These are phyloP conservation scores for Tricholoma flavovirens DNA, from an alignment of 768 basidiomycete genomes.

Conservation along the genomic window DNA sequence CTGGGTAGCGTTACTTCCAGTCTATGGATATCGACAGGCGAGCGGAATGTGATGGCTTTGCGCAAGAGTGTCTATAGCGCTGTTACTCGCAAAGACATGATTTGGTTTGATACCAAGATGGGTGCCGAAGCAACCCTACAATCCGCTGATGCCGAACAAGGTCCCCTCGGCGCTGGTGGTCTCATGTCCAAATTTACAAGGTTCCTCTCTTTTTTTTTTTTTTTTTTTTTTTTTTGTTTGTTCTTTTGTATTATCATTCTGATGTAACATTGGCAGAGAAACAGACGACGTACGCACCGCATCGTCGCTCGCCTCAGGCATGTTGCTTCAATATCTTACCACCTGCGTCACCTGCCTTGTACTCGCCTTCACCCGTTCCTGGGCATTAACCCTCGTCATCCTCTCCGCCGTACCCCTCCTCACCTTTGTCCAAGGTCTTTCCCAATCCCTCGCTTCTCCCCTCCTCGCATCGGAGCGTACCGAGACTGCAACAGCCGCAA, in stretches of 20 bases:
- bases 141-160: neutral
- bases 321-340: slow-evolving; percentile 72
- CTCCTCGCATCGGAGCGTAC: slow-evolving; percentile 62
- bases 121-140: slow-evolving; percentile 35
- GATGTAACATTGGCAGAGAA: no score
- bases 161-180: slow-evolving; percentile 3
- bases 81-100: slow-evolving; percentile 50
- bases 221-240: neutral
- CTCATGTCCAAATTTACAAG: slow-evolving; percentile 3
- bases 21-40: slow-evolving; percentile 87
- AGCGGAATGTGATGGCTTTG: slow-evolving; percentile 66
- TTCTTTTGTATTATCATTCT: no score
- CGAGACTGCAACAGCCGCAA: slow-evolving; percentile 59
- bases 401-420: slow-evolving; percentile 84
- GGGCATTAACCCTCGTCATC: slow-evolving; percentile 84
- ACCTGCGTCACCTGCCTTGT: slow-evolving; percentile 74
- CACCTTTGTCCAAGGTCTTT: slow-evolving; percentile 67
- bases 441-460: slow-evolving; percentile 65
- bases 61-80: slow-evolving; percentile 63
- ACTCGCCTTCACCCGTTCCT: slow-evolving; percentile 78
- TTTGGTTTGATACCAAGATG: slow-evolving; percentile 37
- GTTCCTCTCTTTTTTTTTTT: neutral
- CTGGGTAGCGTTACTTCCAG: slow-evolving; percentile 71
- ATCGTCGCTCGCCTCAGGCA: slow-evolving; percentile 72
- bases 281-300: slow-evolving; percentile 91